Base-by-base conservation (phyloP, 306 rosid genomes). In the Sesbania bispinosa region DNA sequence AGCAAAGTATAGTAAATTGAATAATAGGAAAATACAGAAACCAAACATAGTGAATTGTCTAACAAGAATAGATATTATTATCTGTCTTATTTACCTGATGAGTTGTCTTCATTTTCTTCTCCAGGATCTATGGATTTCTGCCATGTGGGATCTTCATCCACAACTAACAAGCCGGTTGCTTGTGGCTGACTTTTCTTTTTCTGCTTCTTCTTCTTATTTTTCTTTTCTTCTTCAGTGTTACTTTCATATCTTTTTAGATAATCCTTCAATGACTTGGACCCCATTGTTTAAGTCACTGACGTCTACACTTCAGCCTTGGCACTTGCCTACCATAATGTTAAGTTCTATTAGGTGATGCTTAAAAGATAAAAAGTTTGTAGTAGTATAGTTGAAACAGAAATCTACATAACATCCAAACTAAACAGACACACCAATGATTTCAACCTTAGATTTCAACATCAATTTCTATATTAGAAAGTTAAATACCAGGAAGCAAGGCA, bases 111-210 rank as follows among this genome's bases (percentile, higher is more conserved):
- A 2, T 81, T 79, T 64, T 90, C 96, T 76, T 83, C 96, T 71
- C 48, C 87, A 38, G 86, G 57, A 53, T 83, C 83, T n/a, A 93
- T 33, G 8, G 94, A 92, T 67, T 88, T 93, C 79, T 86, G 92
- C 97, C 95, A 93, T 21, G 81, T 62, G n/a, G 97, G 98, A 29
- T 93, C 98, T 78, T 88, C 89, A 60, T 93, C 92, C 57, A 90
- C 89, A 9, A 93, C 89, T 24, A 85, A 66, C 75, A 90, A 80
- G 16, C 97, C 87, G 13, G 66, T 43, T 26, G 86, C 78, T 47
- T 80, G 87, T 5, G 84, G 76, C 45, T 77, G 85, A 63, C 50
- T 48, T 74, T 46, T 79, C 73, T 66, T 75, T 77, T 84, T 72
- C 47, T 48, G 60, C 76, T 74, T 73, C 65, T 73, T 78, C 79